phyloP scores from a whole-genome alignment of 257 asterid genomes.

The Rhazya stricta region DNA sequence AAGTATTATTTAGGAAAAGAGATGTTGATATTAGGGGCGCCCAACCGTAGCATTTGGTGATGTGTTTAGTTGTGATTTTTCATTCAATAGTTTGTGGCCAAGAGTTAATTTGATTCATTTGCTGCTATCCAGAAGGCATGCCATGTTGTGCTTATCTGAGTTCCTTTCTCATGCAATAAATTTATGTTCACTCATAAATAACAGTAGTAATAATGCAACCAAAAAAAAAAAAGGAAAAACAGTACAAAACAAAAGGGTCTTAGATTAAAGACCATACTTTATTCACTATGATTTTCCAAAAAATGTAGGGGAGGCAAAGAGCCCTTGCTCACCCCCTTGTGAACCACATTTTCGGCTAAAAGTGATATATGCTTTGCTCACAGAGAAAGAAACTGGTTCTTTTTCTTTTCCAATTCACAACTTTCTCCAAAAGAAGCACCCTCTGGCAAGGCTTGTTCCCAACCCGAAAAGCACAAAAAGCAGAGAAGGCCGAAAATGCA shows the following conservation, averaged over 20 bases:
- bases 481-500: neutral
- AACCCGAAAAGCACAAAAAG: neutral
- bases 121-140: too few species aligned
- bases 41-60: too few species aligned
- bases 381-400: neutral
- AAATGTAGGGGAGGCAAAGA: neutral
- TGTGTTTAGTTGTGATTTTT: too few species aligned
- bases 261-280: neutral
- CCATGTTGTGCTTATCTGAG: too few species aligned
- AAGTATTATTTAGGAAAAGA: too few species aligned
- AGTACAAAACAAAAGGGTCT: neutral
- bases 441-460: neutral
- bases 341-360: neutral
- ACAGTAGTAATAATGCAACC: too few species aligned
- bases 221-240: too few species aligned
- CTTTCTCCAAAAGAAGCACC: neutral
- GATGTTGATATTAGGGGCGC: too few species aligned
- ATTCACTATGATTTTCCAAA: neutral
- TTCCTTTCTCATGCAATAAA: too few species aligned
- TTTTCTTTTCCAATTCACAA: neutral
- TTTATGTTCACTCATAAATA: too few species aligned
- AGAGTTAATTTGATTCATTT: too few species aligned
- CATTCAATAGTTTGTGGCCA: too few species aligned
- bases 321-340: neutral
- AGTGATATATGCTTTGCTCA: neutral